These are phyloP conservation scores for Talaromyces borbonicus DNA, from an alignment of 495 filamentous ascomycete genomes.

Conservation along the genomic window DNA sequence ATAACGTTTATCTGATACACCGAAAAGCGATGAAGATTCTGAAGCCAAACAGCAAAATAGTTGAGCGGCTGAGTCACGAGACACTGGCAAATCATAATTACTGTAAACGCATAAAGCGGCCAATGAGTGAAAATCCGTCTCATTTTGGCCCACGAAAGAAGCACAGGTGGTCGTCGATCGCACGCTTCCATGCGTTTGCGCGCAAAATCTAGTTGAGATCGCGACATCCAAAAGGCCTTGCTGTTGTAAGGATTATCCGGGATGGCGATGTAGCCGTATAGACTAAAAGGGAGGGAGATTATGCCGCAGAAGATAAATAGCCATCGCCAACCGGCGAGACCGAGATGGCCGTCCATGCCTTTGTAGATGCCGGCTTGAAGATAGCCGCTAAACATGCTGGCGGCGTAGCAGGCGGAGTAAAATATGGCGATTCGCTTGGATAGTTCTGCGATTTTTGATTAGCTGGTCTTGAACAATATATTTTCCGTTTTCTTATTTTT, in stretches of 20 bases:
- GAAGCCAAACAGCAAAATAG: slow-evolving; percentile 7
- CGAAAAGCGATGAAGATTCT: slow-evolving; percentile 6
- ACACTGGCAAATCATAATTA: slow-evolving; percentile 4
- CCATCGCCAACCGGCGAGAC: slow-evolving; percentile 58
- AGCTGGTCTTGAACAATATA: not conserved
- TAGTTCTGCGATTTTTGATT: slow-evolving; percentile 15
- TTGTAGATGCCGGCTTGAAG: slow-evolving; percentile 25
- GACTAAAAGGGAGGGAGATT: slow-evolving; percentile 9
- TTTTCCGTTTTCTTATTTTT: too few species aligned
- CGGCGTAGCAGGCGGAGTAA: slow-evolving; percentile 28
- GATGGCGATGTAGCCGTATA: slow-evolving; percentile 6
- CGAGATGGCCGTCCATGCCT: slow-evolving; percentile 43
- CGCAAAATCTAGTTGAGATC: not conserved
- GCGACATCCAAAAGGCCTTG: slow-evolving; percentile 1
- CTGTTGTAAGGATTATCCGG: slow-evolving; percentile 6
- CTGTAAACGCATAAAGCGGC: slow-evolving; percentile 7
- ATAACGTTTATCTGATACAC: slow-evolving; percentile 7
- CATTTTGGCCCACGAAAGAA: slow-evolving; percentile 5
- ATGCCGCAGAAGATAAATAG: slow-evolving; percentile 45
- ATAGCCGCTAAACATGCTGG: slow-evolving; percentile 25
- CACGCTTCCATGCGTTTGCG: slow-evolving; percentile 5
- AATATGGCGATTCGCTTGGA: slow-evolving; percentile 38
- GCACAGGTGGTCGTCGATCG: slow-evolving; percentile 1
- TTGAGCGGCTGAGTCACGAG: slow-evolving; percentile 3
- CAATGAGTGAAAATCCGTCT: slow-evolving; percentile 5